Evolutionary conservation across 140 eudicot species (phyloP).

Genomic region (Oenanthe javanica): DNA sequence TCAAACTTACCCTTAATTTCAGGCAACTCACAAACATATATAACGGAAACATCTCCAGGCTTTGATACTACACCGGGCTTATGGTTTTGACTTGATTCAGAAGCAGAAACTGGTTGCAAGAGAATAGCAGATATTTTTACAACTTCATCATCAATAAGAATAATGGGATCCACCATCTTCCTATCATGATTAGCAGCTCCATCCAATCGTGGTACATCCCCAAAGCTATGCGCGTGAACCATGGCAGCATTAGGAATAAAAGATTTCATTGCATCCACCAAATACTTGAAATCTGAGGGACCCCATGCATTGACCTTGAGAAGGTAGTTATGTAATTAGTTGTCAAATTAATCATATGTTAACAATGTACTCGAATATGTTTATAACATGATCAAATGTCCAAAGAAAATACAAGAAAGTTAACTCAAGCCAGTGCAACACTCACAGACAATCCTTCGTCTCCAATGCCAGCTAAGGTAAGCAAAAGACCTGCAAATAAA

Average conservation of each 20-base stretch:
- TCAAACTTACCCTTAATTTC: constrained; percentile 82
- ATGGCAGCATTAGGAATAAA: constrained; percentile 92
- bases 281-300: constrained; percentile 67
- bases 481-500: constrained; percentile 55
- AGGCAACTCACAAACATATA: constrained; percentile 75
- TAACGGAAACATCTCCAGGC: constrained; percentile 70
- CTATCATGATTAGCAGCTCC: constrained; percentile 21
- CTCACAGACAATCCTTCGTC: constrained; percentile 86
- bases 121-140: constrained; percentile 82
- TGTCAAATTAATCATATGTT: background rate
- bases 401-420: background rate
- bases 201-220: constrained; percentile 34
- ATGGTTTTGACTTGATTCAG: background rate
- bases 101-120: constrained; percentile 36
- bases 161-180: constrained; percentile 37
- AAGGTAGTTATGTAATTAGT: constrained; percentile 8
- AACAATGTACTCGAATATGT: background rate
- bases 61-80: constrained; percentile 27
- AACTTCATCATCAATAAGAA: constrained; percentile 64
- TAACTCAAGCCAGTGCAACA: constrained; percentile 13
- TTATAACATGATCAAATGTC: constrained; percentile 4
- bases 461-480: constrained; percentile 88
- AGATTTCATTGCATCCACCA: constrained; percentile 77
- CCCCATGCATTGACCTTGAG: constrained; percentile 83
- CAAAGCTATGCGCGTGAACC: constrained; percentile 78